Percentiles rank a stretch among this genome's conserved stretches.
These are phyloP conservation scores for Posidonia oceanica DNA, from an alignment of 116 monocot species.

Conservation along the genomic window DNA sequence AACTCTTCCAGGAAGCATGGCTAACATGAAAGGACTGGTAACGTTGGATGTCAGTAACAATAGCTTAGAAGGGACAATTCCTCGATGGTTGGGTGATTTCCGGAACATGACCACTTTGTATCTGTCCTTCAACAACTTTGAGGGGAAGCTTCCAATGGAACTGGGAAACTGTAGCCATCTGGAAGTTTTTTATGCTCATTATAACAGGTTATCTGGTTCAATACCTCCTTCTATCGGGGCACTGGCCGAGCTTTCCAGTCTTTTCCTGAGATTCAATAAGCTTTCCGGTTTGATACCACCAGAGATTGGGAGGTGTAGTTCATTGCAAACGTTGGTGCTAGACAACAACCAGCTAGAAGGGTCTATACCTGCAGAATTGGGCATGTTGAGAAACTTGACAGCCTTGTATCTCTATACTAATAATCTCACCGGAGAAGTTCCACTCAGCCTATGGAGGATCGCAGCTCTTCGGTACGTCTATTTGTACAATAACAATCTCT, in stretches of 20 bases:
- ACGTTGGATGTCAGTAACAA: constrained; percentile 39
- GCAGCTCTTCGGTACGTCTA: constrained; percentile 26
- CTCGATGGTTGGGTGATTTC: constrained; percentile 28
- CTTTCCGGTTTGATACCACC: constrained; percentile 48
- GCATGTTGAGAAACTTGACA: constrained; percentile 28
- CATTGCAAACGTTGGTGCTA: constrained; percentile 26
- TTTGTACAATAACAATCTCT: constrained; percentile 41
- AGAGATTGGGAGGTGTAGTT: constrained; percentile 48
- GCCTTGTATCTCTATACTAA: constrained; percentile 36
- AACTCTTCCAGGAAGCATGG: constrained; percentile 31
- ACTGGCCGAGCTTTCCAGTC: constrained; percentile 25
- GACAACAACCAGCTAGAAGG: constrained; percentile 37
- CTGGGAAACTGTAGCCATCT: constrained; percentile 55
- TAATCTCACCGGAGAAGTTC: constrained; percentile 57
- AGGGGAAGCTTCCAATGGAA: constrained; percentile 38
- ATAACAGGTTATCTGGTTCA: constrained; percentile 35
- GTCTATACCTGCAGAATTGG: constrained; percentile 39
- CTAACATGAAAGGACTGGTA: constrained; percentile 20
- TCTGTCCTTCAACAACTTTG: constrained; percentile 37
- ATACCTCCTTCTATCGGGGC: constrained; percentile 52
- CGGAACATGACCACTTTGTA: constrained; percentile 26
- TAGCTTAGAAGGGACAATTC: constrained; percentile 28
- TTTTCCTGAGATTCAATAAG: constrained; percentile 40
- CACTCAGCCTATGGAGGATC: constrained; percentile 46
- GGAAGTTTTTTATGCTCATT: constrained; percentile 15